phyloP scores from a whole-genome alignment of 345 rosid genomes.

The Gossypium arboreum region DNA sequence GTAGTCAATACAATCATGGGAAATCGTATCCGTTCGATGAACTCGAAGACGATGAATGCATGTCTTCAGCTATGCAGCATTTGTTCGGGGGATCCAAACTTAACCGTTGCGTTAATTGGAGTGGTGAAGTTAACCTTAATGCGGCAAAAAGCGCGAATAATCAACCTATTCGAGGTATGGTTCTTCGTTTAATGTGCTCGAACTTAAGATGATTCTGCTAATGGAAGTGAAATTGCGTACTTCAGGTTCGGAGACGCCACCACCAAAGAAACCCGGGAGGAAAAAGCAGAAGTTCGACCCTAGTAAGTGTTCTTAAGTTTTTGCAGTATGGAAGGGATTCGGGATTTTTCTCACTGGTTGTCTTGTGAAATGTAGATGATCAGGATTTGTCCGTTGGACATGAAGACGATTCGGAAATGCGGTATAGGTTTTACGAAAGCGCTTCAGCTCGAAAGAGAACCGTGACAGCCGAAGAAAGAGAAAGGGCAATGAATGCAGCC shows the following conservation, averaged over 20 bases:
- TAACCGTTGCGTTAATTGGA: slow-evolving; percentile 26
- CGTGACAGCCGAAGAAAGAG: slow-evolving; percentile 74
- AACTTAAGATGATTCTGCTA: slow-evolving; percentile 20
- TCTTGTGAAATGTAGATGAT: slow-evolving; percentile 34
- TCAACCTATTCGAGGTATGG: slow-evolving; percentile 23
- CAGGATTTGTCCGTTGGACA: slow-evolving; percentile 34
- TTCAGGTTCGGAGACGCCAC: slow-evolving; percentile 39
- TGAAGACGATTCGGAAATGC: slow-evolving; percentile 48
- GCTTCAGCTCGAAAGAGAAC: slow-evolving; percentile 78
- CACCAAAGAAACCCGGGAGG: slow-evolving; percentile 56
- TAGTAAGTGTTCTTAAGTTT: slow-evolving; percentile 40
- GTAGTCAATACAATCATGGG: slow-evolving; percentile 38
- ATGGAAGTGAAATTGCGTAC: slow-evolving; percentile 26
- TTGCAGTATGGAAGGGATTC: not conserved
- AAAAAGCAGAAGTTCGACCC: slow-evolving; percentile 62
- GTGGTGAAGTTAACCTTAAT: slow-evolving; percentile 31
- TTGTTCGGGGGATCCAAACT: slow-evolving; percentile 43
- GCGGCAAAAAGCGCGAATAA: slow-evolving; percentile 27
- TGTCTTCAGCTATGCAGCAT: slow-evolving; percentile 49
- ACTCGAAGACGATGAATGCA: slow-evolving; percentile 59
- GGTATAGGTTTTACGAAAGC: slow-evolving; percentile 68
- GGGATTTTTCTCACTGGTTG: slow-evolving; percentile 11
- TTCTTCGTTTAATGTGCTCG: slow-evolving; percentile 17
- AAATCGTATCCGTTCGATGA: slow-evolving; percentile 65
- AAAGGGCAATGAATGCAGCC: slow-evolving; percentile 64